Base-by-base conservation (phyloP, 2,329 filamentous ascomycete species). In the Erysiphe pulchra region DNA sequence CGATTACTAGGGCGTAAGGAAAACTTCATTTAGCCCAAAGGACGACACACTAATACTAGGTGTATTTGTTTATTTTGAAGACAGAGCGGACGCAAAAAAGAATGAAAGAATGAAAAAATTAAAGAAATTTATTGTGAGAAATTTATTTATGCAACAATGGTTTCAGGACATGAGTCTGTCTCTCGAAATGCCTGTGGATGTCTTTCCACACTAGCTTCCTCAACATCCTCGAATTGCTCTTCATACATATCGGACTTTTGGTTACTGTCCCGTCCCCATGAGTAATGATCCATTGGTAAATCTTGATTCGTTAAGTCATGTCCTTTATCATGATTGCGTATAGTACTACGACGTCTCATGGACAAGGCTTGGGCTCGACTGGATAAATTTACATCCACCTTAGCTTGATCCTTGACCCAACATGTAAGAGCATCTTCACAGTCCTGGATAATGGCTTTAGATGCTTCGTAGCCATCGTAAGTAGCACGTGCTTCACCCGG, bases 401-500 rank as follows among this genome's bases (percentile, higher is more conserved):
- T 78, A 6, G 90, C 87, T 58, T 92, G 90, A 56, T 84, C 78
- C 47, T 76, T 73, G 36, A 95, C 85, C 90, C 90, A 98, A 69
- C 93, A 94, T 61, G 85, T 94, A 49, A 98, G 76, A 1, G 90
- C 74, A 60, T 95, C 86, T 65, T 98, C 90, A 62, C 90, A 98
- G 63, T 98, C 90, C 66, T 98, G 90, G 58, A 98, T 95, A 63
- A 98, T 95, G 51, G 81, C 87, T 67, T 94, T 95, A 72, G 83
- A 92, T 50, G 86, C 86, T 62, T 98, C 90, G 60, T 98, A 98
- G 50, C 90, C 90, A 58, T 98, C 90, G 59, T 98, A 98, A 1
- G 90, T 86, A 45, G 83, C 75, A 51, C 90, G 81, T 17, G 87
- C 95, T 70, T 98, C 90, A 54, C 90, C 90, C 20, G 90, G 90